Evolutionary conservation across 257 asterid genomes (phyloP), one percentile per base, ranked within the genome.

Genomic region (Vinca minor): DNA sequence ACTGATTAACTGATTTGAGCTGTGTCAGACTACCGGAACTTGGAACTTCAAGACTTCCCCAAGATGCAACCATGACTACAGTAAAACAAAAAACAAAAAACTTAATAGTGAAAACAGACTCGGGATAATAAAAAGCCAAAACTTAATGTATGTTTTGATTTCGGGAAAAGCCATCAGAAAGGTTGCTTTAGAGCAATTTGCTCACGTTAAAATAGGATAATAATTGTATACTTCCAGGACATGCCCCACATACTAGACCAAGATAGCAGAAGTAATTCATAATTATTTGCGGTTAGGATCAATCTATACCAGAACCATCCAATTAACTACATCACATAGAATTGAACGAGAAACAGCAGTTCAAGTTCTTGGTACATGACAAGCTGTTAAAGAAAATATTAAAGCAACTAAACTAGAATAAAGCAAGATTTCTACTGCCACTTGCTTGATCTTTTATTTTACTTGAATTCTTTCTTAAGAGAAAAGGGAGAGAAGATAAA

Each of bases 81-180:
- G 62, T 25, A 42, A n/a, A n/a, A n/a, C 20, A 42, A 41, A 12
- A 69, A 63, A 26, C 14, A n/a, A 41, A 12, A 69, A 63, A 26
- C 14, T 35, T n/a, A 41, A 1, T 56, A 44, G 20, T 34, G 20
- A 15, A 47, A 12, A n/a, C 29, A 18, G 17, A 47, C 45, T n/a
- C 46, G 4, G 18, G 8, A 3, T 1, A 50, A 35, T 17, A 8
- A 25, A 39, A 68, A 46, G 13, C 45, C 62, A 32, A 34, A 32
- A 23, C 4, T 36, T 11, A 18, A 35, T 17, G 18, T 29, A 36
- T 36, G 13, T 26, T 34, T 26, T 10, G 10, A 20, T 54, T 53
- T 66, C 62, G 11, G 13, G 47, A 36, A 14, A 44, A 13, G 12
- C n/a, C 28, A 15, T 15, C 2, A n/a, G 36, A n/a, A n/a, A 9